Base-by-base conservation (phyloP, 1,139 yeast genomes). In the Yarrowia galli region DNA sequence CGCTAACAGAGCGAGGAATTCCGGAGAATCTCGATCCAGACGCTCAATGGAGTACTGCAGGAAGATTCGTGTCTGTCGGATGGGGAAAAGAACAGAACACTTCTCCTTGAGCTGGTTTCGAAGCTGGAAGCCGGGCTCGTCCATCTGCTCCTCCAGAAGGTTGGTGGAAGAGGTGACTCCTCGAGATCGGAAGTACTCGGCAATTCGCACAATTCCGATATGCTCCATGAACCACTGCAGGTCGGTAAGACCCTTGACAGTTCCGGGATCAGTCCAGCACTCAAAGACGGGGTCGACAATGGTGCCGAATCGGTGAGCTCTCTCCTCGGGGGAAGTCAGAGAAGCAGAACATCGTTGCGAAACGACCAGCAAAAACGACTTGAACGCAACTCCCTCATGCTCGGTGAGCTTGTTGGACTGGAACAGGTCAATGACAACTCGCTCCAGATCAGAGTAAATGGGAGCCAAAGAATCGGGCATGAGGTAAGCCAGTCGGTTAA, bases 201-300 rank as follows among this genome's bases (percentile, higher is more conserved):
- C 97, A 74, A 96, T 95, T 76, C 88, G 88, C 3, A 92, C 98
- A 67, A 96, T 91, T 3, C 99, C 99, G 68, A 96, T 84, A 73
- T 98, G 85, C 78, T 93, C 98, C 98, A 95, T 93, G 74, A 96
- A 96, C 98, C 98, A 93, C 71, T 92, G 97, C 67, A 96, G 82
- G 74, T 95, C 97, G 77, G 88, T 82, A 48, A 95, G 80, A 0
- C 98, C 98, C 74, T 91, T 91, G 72, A 92, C 92, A 0, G 98
- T 93, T 20, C 87, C 89, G 18, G 95, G 95, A 66, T 93, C 92
- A 1, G 95, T 88, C 99, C 99, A 96, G 0, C 97, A 96, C 43
- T 85, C 80, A 65, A 96, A 80, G 73, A 95, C 98, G 0, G 97
- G 97, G 75, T 93, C 98, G 3, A 95, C 99, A 69, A 96, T 90